phyloP scores from a whole-genome alignment of 2,329 filamentous ascomycete species.

The Metarhizium sp. region DNA sequence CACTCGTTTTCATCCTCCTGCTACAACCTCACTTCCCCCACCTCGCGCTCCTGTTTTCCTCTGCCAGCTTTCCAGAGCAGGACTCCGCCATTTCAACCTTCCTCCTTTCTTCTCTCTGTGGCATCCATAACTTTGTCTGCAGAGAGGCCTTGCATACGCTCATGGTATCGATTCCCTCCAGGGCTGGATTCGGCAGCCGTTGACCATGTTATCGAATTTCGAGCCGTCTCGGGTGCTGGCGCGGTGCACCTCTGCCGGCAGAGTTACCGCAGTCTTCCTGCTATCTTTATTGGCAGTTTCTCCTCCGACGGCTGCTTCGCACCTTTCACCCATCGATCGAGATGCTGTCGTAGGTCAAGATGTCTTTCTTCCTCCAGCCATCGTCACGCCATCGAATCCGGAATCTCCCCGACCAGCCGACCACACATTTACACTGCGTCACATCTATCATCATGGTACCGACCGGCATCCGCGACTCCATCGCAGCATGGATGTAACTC shows the following conservation, averaged over 20 bases:
- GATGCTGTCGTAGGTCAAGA: conserved; percentile 28
- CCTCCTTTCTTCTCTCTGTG: neutral
- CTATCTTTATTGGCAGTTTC: conserved; percentile 58
- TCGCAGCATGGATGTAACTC: conserved; percentile 59
- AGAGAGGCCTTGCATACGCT: neutral
- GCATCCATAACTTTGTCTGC: neutral
- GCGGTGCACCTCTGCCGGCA: conserved; percentile 47
- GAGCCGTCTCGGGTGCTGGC: neutral
- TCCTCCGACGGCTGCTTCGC: conserved; percentile 26
- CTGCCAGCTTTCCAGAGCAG: too few species aligned
- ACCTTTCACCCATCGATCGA: conserved; percentile 16
- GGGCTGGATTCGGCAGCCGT: conserved; percentile 4
- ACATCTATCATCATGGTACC: conserved; percentile 88
- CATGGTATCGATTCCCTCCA: conserved; percentile 1
- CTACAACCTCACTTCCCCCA: neutral
- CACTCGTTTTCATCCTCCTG: neutral
- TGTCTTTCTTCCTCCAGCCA: conserved; percentile 30
- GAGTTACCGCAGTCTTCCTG: conserved; percentile 53
- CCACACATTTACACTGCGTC: conserved; percentile 62
- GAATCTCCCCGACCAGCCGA: conserved; percentile 40
- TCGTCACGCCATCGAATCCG: conserved; percentile 28
- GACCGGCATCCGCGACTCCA: conserved; percentile 70
- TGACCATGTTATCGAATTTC: conserved; percentile 1
- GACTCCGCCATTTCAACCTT: neutral
- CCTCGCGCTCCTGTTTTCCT: neutral